Conservation (phyloP, 345 rosid genomes). For the Isatis tinctoria region DNA sequence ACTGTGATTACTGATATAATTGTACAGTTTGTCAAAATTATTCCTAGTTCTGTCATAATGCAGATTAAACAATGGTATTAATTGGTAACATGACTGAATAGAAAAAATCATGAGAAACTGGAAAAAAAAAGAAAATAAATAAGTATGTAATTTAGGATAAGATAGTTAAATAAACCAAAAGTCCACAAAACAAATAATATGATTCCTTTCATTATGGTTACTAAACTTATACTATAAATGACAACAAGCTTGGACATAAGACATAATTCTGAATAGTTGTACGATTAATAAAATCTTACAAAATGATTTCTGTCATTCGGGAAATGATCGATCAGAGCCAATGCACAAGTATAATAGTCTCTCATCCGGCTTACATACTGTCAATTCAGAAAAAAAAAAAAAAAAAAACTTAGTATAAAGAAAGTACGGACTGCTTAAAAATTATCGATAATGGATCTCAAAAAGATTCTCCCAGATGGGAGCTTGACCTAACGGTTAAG, state of each 20-base stretch:
- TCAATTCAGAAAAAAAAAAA: not conserved
- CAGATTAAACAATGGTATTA: not conserved
- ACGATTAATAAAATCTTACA: not conserved
- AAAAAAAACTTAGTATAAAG: not conserved
- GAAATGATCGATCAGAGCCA: not conserved
- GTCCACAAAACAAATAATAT: not conserved
- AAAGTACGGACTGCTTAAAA: constrained; percentile 12
- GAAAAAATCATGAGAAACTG: not conserved
- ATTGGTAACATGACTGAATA: not conserved
- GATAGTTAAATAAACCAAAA: not conserved
- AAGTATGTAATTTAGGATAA: not conserved
- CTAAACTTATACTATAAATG: not conserved
- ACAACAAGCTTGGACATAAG: not conserved
- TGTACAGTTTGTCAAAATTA: not conserved
- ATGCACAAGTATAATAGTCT: not conserved
- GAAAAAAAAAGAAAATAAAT: not conserved
- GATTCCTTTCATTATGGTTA: not conserved
- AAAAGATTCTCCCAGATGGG: constrained; percentile 27
- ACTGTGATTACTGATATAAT: not conserved
- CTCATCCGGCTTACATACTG: not conserved
- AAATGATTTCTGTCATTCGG: not conserved
- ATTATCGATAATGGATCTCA: constrained; percentile 1
- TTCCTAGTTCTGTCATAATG: not conserved
- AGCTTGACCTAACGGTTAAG: constrained; percentile 31
- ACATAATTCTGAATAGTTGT: not conserved